Evolutionary conservation across 129 eudicot species (phyloP).

Genomic region (Flaveria brownii): DNA sequence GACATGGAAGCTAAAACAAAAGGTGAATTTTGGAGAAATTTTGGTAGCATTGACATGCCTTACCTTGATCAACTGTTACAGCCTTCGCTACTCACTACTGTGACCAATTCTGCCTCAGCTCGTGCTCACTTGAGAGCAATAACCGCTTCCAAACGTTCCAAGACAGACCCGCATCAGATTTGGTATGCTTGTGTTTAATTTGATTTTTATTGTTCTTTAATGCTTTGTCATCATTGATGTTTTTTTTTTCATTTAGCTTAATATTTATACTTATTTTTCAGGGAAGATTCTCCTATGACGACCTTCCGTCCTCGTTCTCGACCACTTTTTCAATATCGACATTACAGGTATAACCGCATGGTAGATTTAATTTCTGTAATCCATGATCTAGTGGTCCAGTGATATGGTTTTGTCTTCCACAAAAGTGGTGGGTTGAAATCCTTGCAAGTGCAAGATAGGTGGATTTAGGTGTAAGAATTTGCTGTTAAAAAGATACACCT

Average conservation of each 20-base stretch:
- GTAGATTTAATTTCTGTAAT: neutral
- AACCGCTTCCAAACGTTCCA: constrained; percentile 89
- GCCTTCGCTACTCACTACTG: constrained; percentile 85
- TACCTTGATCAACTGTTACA: constrained; percentile 90
- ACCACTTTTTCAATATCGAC: constrained; percentile 94
- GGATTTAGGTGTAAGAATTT: too few species aligned
- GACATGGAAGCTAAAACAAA: constrained; percentile 93
- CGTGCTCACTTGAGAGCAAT: constrained; percentile 92
- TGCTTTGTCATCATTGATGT: constrained; percentile 8
- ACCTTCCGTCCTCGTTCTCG: constrained; percentile 89
- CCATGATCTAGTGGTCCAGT: too few species aligned
- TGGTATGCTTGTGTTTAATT: constrained; percentile 45
- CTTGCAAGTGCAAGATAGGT: too few species aligned
- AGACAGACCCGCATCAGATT: constrained; percentile 70
- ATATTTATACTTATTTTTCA: constrained; percentile 38
- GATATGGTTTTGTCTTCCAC: too few species aligned
- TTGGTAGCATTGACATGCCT: constrained; percentile 88
- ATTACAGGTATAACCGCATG: constrained; percentile 67
- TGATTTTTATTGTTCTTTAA: neutral
- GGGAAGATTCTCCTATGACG: constrained; percentile 89
- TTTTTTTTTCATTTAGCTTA: constrained; percentile 21
- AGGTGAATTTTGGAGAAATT: constrained; percentile 82
- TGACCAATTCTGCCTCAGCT: constrained; percentile 80
- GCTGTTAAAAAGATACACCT: neutral
- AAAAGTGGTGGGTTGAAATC: too few species aligned